These are phyloP conservation scores for Nicotiana benthamiana DNA, from an alignment of 257 asterid genomes.

Conservation along the genomic window DNA sequence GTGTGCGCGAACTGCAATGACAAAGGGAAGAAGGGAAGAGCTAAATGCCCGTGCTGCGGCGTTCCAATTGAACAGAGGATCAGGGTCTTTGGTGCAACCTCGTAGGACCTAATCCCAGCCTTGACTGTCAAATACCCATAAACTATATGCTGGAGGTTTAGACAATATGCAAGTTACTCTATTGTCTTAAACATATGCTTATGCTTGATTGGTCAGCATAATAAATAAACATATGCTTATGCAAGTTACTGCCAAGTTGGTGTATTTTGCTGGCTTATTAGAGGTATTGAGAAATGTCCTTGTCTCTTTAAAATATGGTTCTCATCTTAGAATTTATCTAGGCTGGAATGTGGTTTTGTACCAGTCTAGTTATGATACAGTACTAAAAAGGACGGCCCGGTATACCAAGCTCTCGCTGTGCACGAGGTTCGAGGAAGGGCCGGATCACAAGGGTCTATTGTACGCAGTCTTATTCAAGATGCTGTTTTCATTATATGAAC, in stretches of 20 bases:
- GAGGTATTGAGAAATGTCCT: not conserved
- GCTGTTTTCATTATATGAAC: too few relatives aligned
- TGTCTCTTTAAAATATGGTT: not conserved
- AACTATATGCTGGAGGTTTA: not conserved
- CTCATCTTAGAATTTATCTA: not conserved
- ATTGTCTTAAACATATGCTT: not conserved
- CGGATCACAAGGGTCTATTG: too few relatives aligned
- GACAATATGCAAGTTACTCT: not conserved
- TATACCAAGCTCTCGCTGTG: too few relatives aligned
- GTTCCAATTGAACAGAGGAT: conserved; percentile 75
- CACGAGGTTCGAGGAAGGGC: too few relatives aligned
- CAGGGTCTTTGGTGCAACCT: conserved; percentile 70
- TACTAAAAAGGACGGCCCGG: too few relatives aligned
- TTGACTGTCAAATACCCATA: not conserved
- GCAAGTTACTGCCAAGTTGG: not conserved
- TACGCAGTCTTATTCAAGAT: too few relatives aligned
- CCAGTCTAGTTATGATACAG: too few relatives aligned
- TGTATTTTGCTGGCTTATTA: not conserved
- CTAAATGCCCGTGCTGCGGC: conserved; percentile 59
- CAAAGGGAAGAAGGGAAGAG: conserved; percentile 58
- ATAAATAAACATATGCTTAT: not conserved
- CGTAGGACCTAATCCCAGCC: conserved; percentile 26
- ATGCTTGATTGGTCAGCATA: not conserved
- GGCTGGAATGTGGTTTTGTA: too few relatives aligned
- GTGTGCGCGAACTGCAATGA: conserved; percentile 77